Evolutionary conservation across 768 basidiomycete genomes (phyloP).

Genomic region (Chalciporus piperatus): DNA sequence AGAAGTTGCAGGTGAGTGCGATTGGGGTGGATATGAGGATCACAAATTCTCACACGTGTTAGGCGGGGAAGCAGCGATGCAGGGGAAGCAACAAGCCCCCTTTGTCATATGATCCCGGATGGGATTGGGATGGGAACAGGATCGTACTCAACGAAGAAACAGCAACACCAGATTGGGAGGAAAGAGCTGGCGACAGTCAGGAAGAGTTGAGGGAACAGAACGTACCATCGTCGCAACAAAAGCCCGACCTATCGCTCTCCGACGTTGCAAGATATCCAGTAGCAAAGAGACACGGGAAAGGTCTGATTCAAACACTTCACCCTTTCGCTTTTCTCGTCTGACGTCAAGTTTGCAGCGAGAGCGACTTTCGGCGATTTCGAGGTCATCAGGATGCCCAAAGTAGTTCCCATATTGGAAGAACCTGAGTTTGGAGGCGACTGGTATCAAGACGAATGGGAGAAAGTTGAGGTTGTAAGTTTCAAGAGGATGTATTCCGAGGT

Average conservation of each 20-base stretch:
- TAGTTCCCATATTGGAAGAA: slow-evolving; percentile 13
- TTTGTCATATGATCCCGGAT: slow-evolving; percentile 16
- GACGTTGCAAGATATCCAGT: slow-evolving; percentile 2
- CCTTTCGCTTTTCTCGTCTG: not conserved
- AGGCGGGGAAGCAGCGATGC: slow-evolving; percentile 16
- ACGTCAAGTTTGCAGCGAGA: slow-evolving; percentile 6
- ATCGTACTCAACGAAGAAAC: slow-evolving; percentile 3
- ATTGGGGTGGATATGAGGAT: not conserved
- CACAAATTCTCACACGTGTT: not conserved
- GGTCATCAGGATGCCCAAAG: slow-evolving; percentile 18
- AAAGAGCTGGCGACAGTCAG: not conserved
- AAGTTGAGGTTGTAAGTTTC: slow-evolving; percentile 12
- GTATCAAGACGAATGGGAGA: slow-evolving; percentile 20
- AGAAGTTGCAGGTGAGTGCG: slow-evolving; percentile 11
- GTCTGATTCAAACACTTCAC: slow-evolving; percentile 1
- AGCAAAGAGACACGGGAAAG: slow-evolving; percentile 9
- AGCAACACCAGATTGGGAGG: not conserved
- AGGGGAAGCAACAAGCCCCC: slow-evolving; percentile 9
- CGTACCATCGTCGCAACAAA: not conserved
- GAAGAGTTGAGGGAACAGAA: not conserved
- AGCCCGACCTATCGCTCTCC: not conserved
- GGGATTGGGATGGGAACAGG: slow-evolving; percentile 24
- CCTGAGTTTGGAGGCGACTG: slow-evolving; percentile 2
- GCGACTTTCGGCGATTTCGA: slow-evolving; percentile 21
- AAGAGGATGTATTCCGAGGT: slow-evolving; percentile 26